A percentile compares a stretch with the other conserved stretches of the same genome.
phyloP scores from a whole-genome alignment of 352 stramenopile genomes.

The Phytophthora aleatoria region DNA sequence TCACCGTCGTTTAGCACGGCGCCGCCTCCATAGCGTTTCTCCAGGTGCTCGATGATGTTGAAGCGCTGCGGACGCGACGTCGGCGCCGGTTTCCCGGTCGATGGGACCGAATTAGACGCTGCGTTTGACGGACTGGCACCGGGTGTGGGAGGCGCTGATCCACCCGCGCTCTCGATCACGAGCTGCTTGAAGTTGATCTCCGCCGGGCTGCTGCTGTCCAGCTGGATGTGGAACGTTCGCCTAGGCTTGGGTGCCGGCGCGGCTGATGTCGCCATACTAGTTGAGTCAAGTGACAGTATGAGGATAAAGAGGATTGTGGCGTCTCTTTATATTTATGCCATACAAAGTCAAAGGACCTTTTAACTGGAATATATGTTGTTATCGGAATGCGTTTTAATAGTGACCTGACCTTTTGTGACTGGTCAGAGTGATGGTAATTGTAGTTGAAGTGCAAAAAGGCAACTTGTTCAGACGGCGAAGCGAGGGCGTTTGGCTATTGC shows the following conservation, averaged over 20 bases:
- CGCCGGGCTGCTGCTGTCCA: constrained; percentile 44
- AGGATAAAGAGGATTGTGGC: too few relatives aligned
- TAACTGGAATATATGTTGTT: too few relatives aligned
- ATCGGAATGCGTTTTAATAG: too few relatives aligned
- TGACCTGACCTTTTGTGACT: too few relatives aligned
- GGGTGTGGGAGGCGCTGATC: background rate
- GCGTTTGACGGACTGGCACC: constrained; percentile 1
- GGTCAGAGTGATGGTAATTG: too few relatives aligned
- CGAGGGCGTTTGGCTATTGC: constrained; percentile 9
- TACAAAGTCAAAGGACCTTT: too few relatives aligned
- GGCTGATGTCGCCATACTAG: too few relatives aligned
- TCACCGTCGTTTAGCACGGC: constrained; percentile 56
- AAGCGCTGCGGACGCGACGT: constrained; percentile 50
- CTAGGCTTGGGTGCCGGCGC: constrained; percentile 21
- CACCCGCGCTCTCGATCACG: constrained; percentile 27
- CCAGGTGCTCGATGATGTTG: constrained; percentile 87
- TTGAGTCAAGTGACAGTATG: too few relatives aligned
- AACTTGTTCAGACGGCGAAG: constrained; percentile 7
- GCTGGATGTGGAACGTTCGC: constrained; percentile 57
- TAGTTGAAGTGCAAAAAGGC: constrained; percentile 1
- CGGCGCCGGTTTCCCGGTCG: background rate
- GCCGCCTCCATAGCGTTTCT: constrained; percentile 83
- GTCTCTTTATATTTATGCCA: too few relatives aligned
- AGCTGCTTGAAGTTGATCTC: constrained; percentile 85
- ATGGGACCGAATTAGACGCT: background rate